Evolutionary conservation across 2,329 filamentous ascomycete genomes (phyloP), one percentile per base, ranked within the genome.

Genomic region (Bipolaris cookei): DNA sequence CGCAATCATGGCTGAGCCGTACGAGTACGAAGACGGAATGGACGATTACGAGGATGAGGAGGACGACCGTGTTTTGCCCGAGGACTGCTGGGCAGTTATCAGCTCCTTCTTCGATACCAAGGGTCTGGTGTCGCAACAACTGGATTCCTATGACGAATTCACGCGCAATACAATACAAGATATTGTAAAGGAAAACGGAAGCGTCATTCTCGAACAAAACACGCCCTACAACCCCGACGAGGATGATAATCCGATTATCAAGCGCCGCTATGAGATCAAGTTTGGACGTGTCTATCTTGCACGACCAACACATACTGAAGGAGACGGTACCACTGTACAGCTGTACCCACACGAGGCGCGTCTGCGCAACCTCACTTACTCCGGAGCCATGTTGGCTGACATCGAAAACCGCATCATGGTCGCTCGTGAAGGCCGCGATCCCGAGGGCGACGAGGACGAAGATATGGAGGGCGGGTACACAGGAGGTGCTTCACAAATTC

Each of bases 61-160:
- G 38, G 73, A 86, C 34, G 85, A 88, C 61, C 80, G 84, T 58
- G 82, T 98, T 80, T 97, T 93, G 23, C 91, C 93, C 59, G 95
- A 98, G 81, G 96, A 99, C 80, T 97, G 92, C 82, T 99, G 96
- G 95, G 90, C 90, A 64, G 94, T 98, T 72, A 98, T 99, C 76
- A 92, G 91, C 54, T 90, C 95, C 8, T 98, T 97, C 82, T 99
- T 99, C 80, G 92, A 97, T 69, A 86, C 88, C 62, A 99, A 98
- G 80, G 94, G 95, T 71, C 85, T 99, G 30, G 95, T 97, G 20
- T 97, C 95, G 14, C 94, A 99, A 79, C 95, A 99, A 81, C 88
- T 98, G 62, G 94, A 98, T 76, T 99, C 96, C 0, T 99, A 97
- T 79, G 92, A 99, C 79, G 93, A 98, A 75, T 99, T 99, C 72